Conservation (phyloP, 768 basidiomycete genomes). For the Boletus coccyginus region DNA sequence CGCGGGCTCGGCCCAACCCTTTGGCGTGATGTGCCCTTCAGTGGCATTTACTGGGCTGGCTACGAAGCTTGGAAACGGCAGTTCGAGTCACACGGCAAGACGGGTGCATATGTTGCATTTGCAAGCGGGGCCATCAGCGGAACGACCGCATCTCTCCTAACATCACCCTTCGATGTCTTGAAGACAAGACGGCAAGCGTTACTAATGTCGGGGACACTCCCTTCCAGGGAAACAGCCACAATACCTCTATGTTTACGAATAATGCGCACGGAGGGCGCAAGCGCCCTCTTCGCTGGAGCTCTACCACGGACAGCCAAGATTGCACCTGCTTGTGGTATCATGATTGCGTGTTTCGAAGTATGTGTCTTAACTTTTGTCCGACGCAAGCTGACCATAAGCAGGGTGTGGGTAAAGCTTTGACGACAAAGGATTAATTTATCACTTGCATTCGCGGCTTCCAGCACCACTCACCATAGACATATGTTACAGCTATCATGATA, state of each 20-base stretch:
- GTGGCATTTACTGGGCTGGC: slow-evolving; percentile 94
- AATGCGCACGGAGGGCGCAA: slow-evolving; percentile 70
- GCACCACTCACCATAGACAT: slow-evolving; percentile 25
- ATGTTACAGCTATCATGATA: slow-evolving; percentile 18
- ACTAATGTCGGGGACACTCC: slow-evolving; percentile 55
- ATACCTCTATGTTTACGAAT: slow-evolving; percentile 68
- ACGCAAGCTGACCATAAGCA: slow-evolving; percentile 27
- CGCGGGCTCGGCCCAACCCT: slow-evolving; percentile 88
- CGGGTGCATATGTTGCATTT: slow-evolving; percentile 74
- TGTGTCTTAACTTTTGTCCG: slow-evolving; percentile 12
- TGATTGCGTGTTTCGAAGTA: slow-evolving; percentile 96
- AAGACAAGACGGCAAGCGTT: slow-evolving; percentile 92
- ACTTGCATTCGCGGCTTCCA: not conserved
- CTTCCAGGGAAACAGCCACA: slow-evolving; percentile 43
- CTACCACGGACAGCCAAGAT: slow-evolving; percentile 91
- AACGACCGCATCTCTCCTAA: slow-evolving; percentile 79
- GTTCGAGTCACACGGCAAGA: slow-evolving; percentile 50
- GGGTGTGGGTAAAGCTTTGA: slow-evolving; percentile 59
- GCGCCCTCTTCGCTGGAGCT: slow-evolving; percentile 81
- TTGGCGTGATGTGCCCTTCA: slow-evolving; percentile 98
- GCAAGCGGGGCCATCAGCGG: slow-evolving; percentile 90
- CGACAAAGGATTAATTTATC: slow-evolving; percentile 30
- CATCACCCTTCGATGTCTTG: slow-evolving; percentile 94
- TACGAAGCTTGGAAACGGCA: slow-evolving; percentile 80
- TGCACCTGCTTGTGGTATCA: slow-evolving; percentile 96